Evolutionary conservation across 768 basidiomycete species (phyloP).

Genomic region (Tylopilus felleus): DNA sequence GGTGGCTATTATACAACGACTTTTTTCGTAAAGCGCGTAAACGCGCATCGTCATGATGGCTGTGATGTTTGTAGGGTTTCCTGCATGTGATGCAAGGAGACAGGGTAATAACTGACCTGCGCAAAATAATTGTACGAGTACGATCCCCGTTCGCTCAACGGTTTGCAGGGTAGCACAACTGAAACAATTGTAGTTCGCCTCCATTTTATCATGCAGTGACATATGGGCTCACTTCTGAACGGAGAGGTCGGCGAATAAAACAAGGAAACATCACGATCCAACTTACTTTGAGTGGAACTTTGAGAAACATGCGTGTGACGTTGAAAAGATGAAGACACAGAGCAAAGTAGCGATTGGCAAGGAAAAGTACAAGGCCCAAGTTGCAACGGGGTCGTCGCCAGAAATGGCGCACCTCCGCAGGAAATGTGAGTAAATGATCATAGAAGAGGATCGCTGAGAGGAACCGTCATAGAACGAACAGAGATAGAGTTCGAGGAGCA

Average conservation of each 20-base stretch:
- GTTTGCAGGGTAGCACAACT: slow-evolving; percentile 1
- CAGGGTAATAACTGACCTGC: neutral
- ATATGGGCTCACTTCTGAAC: slow-evolving; percentile 14
- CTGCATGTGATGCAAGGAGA: neutral
- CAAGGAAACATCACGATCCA: no score
- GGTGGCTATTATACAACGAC: neutral
- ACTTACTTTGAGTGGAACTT: slow-evolving; percentile 4
- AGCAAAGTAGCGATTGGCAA: slow-evolving; percentile 41
- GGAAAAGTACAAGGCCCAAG: slow-evolving; percentile 38
- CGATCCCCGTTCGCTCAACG: neutral
- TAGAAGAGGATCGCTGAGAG: slow-evolving; percentile 35
- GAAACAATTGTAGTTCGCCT: neutral
- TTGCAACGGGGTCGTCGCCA: slow-evolving; percentile 36
- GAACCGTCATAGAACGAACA: neutral
- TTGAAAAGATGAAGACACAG: slow-evolving; percentile 39
- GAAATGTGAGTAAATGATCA: slow-evolving; percentile 46
- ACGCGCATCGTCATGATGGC: slow-evolving; percentile 21
- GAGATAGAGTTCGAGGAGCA: neutral
- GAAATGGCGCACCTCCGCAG: slow-evolving; percentile 40
- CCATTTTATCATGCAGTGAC: neutral
- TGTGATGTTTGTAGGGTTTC: neutral
- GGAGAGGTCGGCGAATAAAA: neutral
- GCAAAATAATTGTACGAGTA: slow-evolving; percentile 10
- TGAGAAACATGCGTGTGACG: slow-evolving; percentile 34
- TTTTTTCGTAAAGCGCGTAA: slow-evolving; percentile 17